A percentile compares a stretch with the other conserved stretches of the same genome.
These are phyloP conservation scores for Polygonum maritimum DNA, from an alignment of 148 eudicot species.

Conservation along the genomic window DNA sequence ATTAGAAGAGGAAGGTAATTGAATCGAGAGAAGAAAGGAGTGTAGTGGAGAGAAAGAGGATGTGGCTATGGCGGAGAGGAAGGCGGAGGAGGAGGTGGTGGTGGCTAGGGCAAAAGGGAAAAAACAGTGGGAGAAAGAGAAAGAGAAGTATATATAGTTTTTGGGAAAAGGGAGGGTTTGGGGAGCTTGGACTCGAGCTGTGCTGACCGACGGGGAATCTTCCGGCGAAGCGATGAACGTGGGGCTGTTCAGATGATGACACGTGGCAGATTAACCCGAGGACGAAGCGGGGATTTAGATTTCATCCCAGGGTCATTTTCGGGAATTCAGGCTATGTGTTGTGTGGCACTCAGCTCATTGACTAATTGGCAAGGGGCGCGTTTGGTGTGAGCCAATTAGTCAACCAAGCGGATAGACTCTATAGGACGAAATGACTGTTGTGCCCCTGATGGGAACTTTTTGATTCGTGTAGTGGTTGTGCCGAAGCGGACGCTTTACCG, in stretches of 20 bases:
- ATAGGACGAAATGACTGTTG: not conserved
- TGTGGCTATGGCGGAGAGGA: slow-evolving; percentile 20
- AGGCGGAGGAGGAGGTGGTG: slow-evolving; percentile 22
- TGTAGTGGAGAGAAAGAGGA: slow-evolving; percentile 6
- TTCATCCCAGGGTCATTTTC: not conserved
- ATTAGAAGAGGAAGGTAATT: not conserved
- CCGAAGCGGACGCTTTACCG: slow-evolving; percentile 17
- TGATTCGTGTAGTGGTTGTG: slow-evolving; percentile 21
- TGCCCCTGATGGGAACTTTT: not conserved
- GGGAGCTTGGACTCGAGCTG: not conserved
- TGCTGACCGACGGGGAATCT: slow-evolving; percentile 28
- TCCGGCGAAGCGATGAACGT: slow-evolving; percentile 29
- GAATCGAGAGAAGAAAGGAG: not conserved
- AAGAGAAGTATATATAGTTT: slow-evolving; percentile 71
- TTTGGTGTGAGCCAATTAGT: slow-evolving; percentile 3
- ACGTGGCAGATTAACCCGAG: not conserved
- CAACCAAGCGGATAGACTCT: slow-evolving; percentile 2
- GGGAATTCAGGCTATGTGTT: slow-evolving; percentile 16
- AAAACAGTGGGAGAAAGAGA: slow-evolving; percentile 22
- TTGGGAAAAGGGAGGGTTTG: slow-evolving; percentile 57
- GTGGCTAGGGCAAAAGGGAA: slow-evolving; percentile 41
- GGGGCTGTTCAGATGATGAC: not conserved
- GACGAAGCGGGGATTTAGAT: not conserved
- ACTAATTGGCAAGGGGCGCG: slow-evolving; percentile 30
- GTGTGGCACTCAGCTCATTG: slow-evolving; percentile 22